Evolutionary conservation across 2,329 filamentous ascomycete genomes (phyloP), one percentile per base, ranked within the genome.

Genomic region (Pseudogymnoascus sp.): DNA sequence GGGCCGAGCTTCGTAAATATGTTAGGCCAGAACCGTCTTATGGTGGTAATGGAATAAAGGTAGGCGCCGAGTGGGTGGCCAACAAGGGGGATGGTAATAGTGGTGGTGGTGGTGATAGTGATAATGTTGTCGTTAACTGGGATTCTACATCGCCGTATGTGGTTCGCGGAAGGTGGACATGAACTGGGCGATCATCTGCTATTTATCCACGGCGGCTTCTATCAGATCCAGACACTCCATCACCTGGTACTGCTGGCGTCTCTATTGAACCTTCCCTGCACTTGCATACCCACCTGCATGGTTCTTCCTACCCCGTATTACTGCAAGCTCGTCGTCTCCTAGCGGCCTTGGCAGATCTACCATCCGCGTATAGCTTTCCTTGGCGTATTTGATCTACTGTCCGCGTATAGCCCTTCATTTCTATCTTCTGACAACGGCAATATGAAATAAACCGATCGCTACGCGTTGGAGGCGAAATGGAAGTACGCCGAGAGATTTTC

Each of bases 1-100:
- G 6, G 26, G 26, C 26, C 2, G 26, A 26, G 26, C 26, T 26
- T 26, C 26, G 6, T 26, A 26, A 26, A 26, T 26, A 26, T 26
- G 26, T 26, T 26, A 26, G 26, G 26, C 6, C 4, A 26, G 26
- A 26, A 4, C 26, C 26, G 26, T 6, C 4, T 26, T 12, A 19
- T 19, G 19, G 19, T 73, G 33, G 33, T 35, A 12, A 12, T 35
- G 33, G 33, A 14, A 35, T 11, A 35, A 11, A 35, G 33, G 12
- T 4, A 35, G 11, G 33, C 12, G 33, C 11, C 4, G 33, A 12
- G 33, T 14, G 33, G 33, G 33, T 11, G 33, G 33, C 26, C 26
- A 3, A 26, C 26, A 12, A 12, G 33, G 33, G 33, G 33, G 33
- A 35, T 35, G 33, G 33, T 35, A 35, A 35, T 35, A 14, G 33